Conservation (phyloP, 495 filamentous ascomycete species). For the Lineolata rhizophorae region DNA sequence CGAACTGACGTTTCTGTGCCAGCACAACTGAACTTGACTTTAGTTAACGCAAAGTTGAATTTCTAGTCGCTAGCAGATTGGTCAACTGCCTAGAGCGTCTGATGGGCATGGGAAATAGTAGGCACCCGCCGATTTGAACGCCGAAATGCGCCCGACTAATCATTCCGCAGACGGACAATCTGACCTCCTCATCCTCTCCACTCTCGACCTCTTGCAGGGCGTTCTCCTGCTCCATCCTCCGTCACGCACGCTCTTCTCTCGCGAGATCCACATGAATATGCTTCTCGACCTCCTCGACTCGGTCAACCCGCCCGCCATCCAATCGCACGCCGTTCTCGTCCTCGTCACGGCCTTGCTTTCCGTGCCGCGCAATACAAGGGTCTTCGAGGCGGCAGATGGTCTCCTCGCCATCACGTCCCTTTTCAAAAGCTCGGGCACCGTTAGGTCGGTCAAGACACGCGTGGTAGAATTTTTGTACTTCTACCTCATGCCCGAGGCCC, state of each 20-base stretch:
- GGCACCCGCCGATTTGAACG: no score
- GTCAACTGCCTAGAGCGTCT: slow-evolving; percentile 17
- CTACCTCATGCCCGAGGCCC: slow-evolving; percentile 85
- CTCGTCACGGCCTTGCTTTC: slow-evolving; percentile 75
- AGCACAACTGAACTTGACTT: slow-evolving; percentile 5
- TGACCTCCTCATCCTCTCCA: slow-evolving; percentile 33
- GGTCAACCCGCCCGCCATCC: slow-evolving; percentile 74
- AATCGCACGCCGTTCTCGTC: slow-evolving; percentile 70
- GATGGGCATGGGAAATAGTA: no score
- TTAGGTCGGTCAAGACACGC: slow-evolving; percentile 74
- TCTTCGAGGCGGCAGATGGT: slow-evolving; percentile 84
- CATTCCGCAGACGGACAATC: no score
- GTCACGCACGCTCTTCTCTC: slow-evolving; percentile 64
- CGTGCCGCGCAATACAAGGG: slow-evolving; percentile 63
- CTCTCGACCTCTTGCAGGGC: slow-evolving; percentile 79
- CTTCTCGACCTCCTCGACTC: slow-evolving; percentile 89
- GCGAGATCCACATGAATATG: slow-evolving; percentile 43
- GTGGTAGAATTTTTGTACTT: slow-evolving; percentile 93
- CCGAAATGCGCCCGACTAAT: no score
- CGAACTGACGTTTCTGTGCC: not conserved
- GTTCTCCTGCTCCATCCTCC: slow-evolving; percentile 82
- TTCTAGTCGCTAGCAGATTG: slow-evolving; percentile 56
- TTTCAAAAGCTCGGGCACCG: slow-evolving; percentile 67
- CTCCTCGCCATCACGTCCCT: slow-evolving; percentile 81
- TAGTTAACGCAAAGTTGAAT: no score